Conservation (phyloP, 331 rosid species). For the Acacia pycnantha region DNA sequence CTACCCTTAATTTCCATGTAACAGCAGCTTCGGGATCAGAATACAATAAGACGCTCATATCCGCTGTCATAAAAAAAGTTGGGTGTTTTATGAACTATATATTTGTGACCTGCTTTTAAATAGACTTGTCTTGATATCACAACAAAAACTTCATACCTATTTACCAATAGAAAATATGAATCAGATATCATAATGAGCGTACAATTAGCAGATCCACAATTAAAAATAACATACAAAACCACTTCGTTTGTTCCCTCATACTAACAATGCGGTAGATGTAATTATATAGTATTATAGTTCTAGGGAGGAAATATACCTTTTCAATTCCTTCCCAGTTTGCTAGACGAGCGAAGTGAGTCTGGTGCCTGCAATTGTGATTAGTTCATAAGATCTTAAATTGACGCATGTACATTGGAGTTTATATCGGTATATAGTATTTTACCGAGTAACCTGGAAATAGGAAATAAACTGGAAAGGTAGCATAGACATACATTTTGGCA, state of each 20-base stretch:
- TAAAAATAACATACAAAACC: background rate
- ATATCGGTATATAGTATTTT: background rate
- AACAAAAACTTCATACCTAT: background rate
- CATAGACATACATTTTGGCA: constrained; percentile 74
- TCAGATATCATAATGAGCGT: constrained; percentile 25
- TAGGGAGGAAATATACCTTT: constrained; percentile 46
- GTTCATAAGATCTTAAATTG: background rate
- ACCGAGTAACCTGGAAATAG: background rate
- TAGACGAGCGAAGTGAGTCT: constrained; percentile 76
- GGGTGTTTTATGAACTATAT: background rate
- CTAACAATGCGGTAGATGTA: background rate
- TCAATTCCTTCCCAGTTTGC: constrained; percentile 96
- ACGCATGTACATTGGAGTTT: background rate
- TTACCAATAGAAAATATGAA: background rate
- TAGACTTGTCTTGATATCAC: background rate
- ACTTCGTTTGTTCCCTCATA: background rate
- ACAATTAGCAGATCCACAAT: background rate
- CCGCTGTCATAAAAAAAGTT: background rate
- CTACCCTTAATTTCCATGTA: background rate
- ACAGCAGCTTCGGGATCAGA: background rate
- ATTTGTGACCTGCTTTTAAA: background rate
- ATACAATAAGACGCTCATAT: background rate
- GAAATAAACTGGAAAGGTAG: constrained; percentile 29
- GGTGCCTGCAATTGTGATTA: constrained; percentile 69
- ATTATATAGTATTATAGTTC: background rate